These are phyloP conservation scores for Sanguinoderma infundibulare DNA, from an alignment of 1,284 basidiomycete genomes.

Conservation along the genomic window DNA sequence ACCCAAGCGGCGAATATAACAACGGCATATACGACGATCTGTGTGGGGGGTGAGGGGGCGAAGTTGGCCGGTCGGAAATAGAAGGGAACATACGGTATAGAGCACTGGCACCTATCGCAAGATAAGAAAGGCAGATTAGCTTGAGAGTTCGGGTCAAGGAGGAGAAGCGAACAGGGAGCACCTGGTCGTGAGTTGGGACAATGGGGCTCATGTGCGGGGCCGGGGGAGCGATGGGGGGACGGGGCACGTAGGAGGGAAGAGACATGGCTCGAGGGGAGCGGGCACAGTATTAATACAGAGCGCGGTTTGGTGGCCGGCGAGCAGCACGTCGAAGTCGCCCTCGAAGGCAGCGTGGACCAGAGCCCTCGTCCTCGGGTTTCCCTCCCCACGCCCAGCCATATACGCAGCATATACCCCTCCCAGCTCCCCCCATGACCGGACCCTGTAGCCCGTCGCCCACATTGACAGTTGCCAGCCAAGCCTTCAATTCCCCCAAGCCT, in stretches of 20 bases:
- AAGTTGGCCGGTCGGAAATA: neutral
- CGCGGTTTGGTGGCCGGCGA: neutral
- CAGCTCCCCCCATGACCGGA: too few relatives aligned
- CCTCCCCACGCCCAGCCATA: neutral
- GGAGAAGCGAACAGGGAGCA: slow-evolving; percentile 7
- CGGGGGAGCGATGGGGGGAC: slow-evolving; percentile 34
- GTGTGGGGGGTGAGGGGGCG: slow-evolving; percentile 9
- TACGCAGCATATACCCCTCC: neutral
- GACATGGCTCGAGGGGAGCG: slow-evolving; percentile 25
- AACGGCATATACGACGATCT: slow-evolving; percentile 81
- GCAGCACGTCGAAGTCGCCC: slow-evolving; percentile 14
- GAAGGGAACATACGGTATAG: slow-evolving; percentile 65
- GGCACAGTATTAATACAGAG: slow-evolving; percentile 19
- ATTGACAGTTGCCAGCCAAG: neutral
- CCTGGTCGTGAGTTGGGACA: slow-evolving; percentile 38
- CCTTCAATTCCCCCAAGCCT: neutral
- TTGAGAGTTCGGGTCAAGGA: neutral
- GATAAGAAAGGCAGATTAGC: slow-evolving; percentile 10
- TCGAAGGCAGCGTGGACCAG: slow-evolving; percentile 13
- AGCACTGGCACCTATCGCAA: slow-evolving; percentile 45
- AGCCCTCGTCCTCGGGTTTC: neutral
- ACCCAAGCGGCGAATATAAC: slow-evolving; percentile 85
- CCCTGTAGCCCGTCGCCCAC: too few relatives aligned
- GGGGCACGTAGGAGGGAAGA: slow-evolving; percentile 29
- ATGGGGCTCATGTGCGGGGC: slow-evolving; percentile 33